Evolutionary conservation across 371 early-diverging fungal species (phyloP).

Genomic region (Funneliformis caledonium): DNA sequence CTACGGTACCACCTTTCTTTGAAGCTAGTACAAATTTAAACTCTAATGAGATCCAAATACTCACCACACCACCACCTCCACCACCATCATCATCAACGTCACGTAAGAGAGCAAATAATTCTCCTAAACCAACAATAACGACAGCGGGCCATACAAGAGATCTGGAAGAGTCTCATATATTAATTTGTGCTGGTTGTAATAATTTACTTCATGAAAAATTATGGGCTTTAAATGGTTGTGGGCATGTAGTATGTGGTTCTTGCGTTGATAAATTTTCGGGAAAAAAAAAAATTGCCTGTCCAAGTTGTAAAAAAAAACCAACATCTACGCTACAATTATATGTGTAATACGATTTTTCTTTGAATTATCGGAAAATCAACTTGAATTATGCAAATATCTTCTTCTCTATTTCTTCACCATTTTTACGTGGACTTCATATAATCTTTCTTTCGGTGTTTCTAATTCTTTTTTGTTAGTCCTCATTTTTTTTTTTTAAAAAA

Average conservation of each 20-base stretch:
- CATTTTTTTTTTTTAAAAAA: not conserved
- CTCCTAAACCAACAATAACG: not conserved
- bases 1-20: not conserved
- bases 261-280: not conserved
- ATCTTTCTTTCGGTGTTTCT: too few relatives aligned
- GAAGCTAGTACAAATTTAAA: not conserved
- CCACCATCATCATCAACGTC: not conserved
- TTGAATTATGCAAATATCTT: not conserved
- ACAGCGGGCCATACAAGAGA: not conserved
- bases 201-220: conserved; percentile 5
- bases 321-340: conserved; percentile 1
- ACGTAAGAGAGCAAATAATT: not conserved
- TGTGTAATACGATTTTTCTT: conserved; percentile 14
- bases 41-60: conserved; percentile 6
- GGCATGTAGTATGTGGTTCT: conserved; percentile 26
- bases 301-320: conserved; percentile 8
- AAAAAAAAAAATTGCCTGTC: conserved; percentile 5
- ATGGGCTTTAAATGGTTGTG: conserved; percentile 28
- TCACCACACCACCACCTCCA: not conserved
- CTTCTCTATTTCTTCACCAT: not conserved
- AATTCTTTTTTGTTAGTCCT: too few relatives aligned
- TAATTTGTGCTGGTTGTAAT: conserved; percentile 20
- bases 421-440: too few relatives aligned
- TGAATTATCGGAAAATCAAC: not conserved
- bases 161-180: conserved; percentile 5